phyloP scores from a whole-genome alignment of 805 yeast species.

The Lachancea waltii region DNA sequence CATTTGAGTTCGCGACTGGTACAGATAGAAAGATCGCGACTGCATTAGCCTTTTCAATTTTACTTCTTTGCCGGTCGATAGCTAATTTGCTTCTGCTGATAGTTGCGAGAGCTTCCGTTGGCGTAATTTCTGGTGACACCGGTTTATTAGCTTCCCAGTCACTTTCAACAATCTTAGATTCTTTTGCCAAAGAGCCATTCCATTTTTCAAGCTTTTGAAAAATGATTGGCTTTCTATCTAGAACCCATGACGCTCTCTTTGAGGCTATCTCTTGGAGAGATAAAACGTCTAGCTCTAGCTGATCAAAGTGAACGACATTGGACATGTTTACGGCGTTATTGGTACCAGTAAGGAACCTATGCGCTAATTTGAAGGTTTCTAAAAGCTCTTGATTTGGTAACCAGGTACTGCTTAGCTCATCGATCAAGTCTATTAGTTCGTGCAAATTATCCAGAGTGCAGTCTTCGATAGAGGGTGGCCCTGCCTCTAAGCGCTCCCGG shows the following conservation, averaged over 20 bases:
- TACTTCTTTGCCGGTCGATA: not conserved
- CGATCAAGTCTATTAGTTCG: no score
- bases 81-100: not conserved
- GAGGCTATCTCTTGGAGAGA: slow-evolving; percentile 37
- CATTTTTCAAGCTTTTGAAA: slow-evolving; percentile 39
- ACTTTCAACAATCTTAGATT: slow-evolving; percentile 27
- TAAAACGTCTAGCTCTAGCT: slow-evolving; percentile 44
- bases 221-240: slow-evolving; percentile 38
- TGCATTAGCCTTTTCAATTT: not conserved
- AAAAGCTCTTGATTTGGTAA: no score
- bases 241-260: slow-evolving; percentile 34
- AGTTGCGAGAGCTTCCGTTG: slow-evolving; percentile 39
- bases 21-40: no score
- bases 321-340: no score
- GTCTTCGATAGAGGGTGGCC: no score
- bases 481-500: no score
- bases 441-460: no score
- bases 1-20: no score
- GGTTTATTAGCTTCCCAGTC: slow-evolving; percentile 50
- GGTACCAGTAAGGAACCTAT: no score
- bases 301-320: slow-evolving; percentile 61
- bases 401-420: no score
- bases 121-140: slow-evolving; percentile 36
- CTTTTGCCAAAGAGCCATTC: slow-evolving; percentile 31
- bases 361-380: no score